Evolutionary conservation across 2,329 filamentous ascomycete species (phyloP).

Genomic region (Didymella arachidicola): DNA sequence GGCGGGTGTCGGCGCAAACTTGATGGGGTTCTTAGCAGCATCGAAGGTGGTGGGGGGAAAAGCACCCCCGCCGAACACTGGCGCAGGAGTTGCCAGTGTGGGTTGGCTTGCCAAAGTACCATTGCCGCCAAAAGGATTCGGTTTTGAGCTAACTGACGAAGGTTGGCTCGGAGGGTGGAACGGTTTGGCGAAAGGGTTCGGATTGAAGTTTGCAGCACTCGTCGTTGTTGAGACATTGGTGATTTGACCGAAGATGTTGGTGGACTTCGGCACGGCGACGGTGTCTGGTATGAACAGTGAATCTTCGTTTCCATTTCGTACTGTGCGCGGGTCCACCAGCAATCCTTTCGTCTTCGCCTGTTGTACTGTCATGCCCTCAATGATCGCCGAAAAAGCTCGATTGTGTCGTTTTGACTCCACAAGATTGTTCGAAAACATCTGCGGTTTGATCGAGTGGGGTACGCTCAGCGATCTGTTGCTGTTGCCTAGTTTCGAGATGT

Average conservation of each 20-base stretch:
- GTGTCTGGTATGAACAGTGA: constrained; percentile 54
- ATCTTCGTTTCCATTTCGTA: constrained; percentile 38
- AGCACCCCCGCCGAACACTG: constrained; percentile 2
- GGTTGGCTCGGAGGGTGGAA: constrained; percentile 27
- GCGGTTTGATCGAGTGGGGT: constrained; percentile 50
- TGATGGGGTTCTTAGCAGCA: constrained; percentile 35
- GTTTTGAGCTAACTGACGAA: not conserved
- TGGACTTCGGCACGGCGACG: constrained; percentile 18
- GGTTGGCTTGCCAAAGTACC: constrained; percentile 1
- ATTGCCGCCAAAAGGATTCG: constrained; percentile 26
- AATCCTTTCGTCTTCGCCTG: constrained; percentile 60
- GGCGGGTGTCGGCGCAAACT: constrained; percentile 31
- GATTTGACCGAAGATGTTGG: constrained; percentile 25
- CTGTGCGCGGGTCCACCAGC: constrained; percentile 53
- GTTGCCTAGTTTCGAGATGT: constrained; percentile 59
- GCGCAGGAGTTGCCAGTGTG: not conserved
- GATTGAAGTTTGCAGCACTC: constrained; percentile 21
- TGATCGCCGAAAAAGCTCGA: constrained; percentile 63
- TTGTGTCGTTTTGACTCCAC: constrained; percentile 67
- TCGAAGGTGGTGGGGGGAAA: constrained; percentile 45
- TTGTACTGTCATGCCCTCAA: constrained; percentile 63
- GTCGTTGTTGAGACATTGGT: constrained; percentile 11
- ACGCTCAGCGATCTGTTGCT: constrained; percentile 31
- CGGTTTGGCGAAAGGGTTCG: constrained; percentile 31
- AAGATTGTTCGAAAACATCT: constrained; percentile 61